A percentile compares a stretch with the other conserved stretches of the same genome.
Evolutionary conservation across 441 rosid genomes (phyloP).

Genomic region (Erodium texanum): DNA sequence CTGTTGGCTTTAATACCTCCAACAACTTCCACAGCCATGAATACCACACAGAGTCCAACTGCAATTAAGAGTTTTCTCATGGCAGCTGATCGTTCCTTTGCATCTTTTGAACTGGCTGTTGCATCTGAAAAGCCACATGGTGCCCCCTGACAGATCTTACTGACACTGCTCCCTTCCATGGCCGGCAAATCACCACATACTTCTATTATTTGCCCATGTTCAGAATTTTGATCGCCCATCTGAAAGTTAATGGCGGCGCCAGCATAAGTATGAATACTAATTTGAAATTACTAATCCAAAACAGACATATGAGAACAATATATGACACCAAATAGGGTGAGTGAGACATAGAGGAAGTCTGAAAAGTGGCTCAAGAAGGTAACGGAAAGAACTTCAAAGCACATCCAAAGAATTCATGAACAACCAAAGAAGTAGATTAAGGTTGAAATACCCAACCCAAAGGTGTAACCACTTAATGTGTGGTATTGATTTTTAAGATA

Average conservation of each 20-base stretch:
- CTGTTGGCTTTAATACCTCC: slow-evolving; percentile 69
- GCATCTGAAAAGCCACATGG: slow-evolving; percentile 55
- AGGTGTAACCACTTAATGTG: no score
- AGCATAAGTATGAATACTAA: neutral
- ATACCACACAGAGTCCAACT: slow-evolving; percentile 43
- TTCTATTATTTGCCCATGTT: slow-evolving; percentile 35
- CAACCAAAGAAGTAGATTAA: neutral
- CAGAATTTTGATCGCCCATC: slow-evolving; percentile 42
- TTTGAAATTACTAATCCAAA: no score
- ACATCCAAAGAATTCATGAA: neutral
- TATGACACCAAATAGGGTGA: neutral
- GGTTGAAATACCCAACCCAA: neutral
- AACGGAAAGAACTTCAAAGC: neutral
- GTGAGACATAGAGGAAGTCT: neutral
- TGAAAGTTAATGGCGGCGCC: slow-evolving; percentile 17
- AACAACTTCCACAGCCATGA: slow-evolving; percentile 53
- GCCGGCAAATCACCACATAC: slow-evolving; percentile 30
- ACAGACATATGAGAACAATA: neutral
- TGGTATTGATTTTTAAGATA: neutral
- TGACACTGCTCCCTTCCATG: slow-evolving; percentile 21
- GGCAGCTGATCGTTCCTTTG: slow-evolving; percentile 44
- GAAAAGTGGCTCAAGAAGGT: no score
- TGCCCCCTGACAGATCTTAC: slow-evolving; percentile 43
- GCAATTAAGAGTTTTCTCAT: slow-evolving; percentile 49
- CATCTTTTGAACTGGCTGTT: slow-evolving; percentile 36